Conservation (phyloP, 2,329 filamentous ascomycete species). For the Drechslerella stenobrocha region DNA sequence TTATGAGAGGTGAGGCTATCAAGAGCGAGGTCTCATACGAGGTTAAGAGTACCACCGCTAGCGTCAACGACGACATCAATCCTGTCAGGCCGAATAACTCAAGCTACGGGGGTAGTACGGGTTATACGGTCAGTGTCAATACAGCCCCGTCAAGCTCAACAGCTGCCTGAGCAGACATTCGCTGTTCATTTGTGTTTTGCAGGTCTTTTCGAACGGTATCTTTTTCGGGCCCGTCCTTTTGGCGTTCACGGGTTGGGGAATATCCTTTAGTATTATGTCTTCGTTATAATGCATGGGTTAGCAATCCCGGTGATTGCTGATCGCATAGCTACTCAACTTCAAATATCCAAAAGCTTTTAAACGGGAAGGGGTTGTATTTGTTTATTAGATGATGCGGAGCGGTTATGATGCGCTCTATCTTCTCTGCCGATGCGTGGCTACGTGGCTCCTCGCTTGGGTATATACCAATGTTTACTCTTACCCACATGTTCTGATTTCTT, state of each 20-base stretch:
- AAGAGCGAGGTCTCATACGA: slow-evolving; percentile 43
- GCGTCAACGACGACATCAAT: slow-evolving; percentile 28
- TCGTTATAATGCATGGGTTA: background rate
- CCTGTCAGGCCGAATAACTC: slow-evolving; percentile 2
- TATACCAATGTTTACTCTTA: background rate
- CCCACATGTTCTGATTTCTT: background rate
- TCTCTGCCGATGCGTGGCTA: background rate
- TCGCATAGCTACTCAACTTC: background rate
- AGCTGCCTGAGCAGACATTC: background rate
- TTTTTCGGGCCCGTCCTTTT: slow-evolving; percentile 1
- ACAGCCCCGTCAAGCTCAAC: slow-evolving; percentile 16
- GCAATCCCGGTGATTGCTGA: slow-evolving; percentile 39
- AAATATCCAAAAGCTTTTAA: background rate
- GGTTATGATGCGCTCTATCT: background rate
- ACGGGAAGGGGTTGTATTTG: background rate
- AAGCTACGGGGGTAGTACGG: slow-evolving; percentile 30
- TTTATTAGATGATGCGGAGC: slow-evolving; percentile 3
- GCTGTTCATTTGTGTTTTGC: no score
- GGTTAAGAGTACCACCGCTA: slow-evolving; percentile 39
- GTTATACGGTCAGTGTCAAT: slow-evolving; percentile 43
- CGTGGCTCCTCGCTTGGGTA: no score
- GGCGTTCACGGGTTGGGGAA: slow-evolving; percentile 36
- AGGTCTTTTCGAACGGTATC: slow-evolving; percentile 14
- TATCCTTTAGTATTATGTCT: slow-evolving; percentile 5
- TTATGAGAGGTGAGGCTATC: slow-evolving; percentile 43